Conservation (phyloP, 345 rosid species). For the Litchi chinensis region DNA sequence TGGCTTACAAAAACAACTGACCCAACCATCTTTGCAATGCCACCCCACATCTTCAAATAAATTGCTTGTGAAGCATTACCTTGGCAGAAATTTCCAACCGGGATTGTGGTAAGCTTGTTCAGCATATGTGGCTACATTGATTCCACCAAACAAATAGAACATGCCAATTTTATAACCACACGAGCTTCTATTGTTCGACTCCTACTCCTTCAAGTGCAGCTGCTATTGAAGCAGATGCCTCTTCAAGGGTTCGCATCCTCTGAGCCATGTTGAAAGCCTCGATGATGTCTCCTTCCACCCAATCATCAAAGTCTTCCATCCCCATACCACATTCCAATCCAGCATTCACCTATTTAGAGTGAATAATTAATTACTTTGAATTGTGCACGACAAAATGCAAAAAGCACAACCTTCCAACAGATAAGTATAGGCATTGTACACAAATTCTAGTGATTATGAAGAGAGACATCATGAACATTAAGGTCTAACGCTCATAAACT, state of each 20-base stretch:
- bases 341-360: conserved; percentile 59
- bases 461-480: not conserved
- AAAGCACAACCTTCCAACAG: not conserved
- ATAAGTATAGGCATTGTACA: not conserved
- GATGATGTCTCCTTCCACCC: conserved; percentile 77
- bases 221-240: conserved; percentile 94
- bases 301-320: conserved; percentile 63
- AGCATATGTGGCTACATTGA: not conserved
- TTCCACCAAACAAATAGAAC: conserved; percentile 5
- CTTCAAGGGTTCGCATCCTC: conserved; percentile 91
- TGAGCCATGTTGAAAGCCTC: conserved; percentile 72
- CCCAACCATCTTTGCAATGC: conserved; percentile 17
- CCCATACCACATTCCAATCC: conserved; percentile 93
- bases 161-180: not conserved
- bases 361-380: not conserved
- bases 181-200: conserved; percentile 34
- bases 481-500: not conserved
- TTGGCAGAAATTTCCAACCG: not conserved
- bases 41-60: conserved; percentile 5
- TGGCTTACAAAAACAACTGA: conserved; percentile 33
- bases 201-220: conserved; percentile 80
- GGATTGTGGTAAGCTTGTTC: not conserved
- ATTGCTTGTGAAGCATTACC: conserved; percentile 9
- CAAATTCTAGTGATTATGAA: not conserved
- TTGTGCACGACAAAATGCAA: not conserved